Conservation (phyloP, 139 green algal species). For the Chlamydomonas urium region DNA sequence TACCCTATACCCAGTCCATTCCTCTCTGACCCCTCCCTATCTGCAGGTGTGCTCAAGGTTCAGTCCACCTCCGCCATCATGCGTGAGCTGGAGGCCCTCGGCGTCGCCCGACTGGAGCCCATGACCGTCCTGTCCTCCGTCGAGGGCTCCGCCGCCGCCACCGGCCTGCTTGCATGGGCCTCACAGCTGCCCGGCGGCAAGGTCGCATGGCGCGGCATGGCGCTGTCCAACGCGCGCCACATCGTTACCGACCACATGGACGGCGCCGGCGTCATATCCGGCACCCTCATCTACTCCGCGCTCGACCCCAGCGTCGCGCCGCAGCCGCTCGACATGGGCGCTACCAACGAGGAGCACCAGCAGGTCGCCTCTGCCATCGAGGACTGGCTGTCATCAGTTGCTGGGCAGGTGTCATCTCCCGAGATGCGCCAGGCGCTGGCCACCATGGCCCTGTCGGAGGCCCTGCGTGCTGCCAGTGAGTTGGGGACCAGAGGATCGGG, state of each 20-base stretch:
- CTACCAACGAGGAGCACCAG: neutral
- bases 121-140: neutral
- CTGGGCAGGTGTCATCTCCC: neutral
- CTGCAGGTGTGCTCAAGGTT: slow-evolving; percentile 11
- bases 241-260: neutral
- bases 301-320: too few relatives aligned
- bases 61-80: neutral
- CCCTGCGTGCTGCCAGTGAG: too few relatives aligned
- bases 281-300: slow-evolving; percentile 7
- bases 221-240: neutral
- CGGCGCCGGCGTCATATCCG: neutral
- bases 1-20: too few relatives aligned
- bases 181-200: neutral
- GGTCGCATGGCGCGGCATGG: slow-evolving; percentile 2
- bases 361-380: slow-evolving; percentile 2
- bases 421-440: slow-evolving; percentile 6
- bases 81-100: neutral
- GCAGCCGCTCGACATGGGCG: too few relatives aligned
- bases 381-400: slow-evolving; percentile 2
- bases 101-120: neutral
- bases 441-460: neutral
- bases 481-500: too few relatives aligned
- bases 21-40: neutral
- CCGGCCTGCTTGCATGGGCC: slow-evolving; percentile 2
- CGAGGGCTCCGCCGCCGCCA: slow-evolving; percentile 5